phyloP scores from a whole-genome alignment of 2,329 filamentous ascomycete genomes.

The Alternaria ethzedia region DNA sequence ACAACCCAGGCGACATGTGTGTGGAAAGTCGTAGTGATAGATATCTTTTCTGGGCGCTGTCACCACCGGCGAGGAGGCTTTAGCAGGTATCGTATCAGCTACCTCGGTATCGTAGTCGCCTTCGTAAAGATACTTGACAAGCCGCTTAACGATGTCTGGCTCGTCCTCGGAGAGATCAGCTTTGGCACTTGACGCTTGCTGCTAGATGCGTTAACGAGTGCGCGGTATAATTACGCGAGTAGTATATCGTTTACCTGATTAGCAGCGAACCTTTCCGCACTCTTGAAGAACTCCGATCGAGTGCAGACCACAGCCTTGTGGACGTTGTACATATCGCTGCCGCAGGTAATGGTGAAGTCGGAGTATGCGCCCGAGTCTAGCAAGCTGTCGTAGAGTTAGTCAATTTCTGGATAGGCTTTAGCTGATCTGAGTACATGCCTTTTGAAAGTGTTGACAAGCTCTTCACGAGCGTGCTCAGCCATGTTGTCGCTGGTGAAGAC shows the following conservation, averaged over 20 bases:
- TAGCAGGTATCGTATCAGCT: background rate
- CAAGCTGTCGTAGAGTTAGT: too few species aligned
- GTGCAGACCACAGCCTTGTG: constrained; percentile 15
- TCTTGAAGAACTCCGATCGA: background rate
- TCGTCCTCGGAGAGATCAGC: constrained; percentile 23
- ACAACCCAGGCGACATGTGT: background rate
- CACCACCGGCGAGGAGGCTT: background rate
- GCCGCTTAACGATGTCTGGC: constrained; percentile 6
- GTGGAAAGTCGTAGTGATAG: too few species aligned
- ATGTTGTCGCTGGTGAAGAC: background rate
- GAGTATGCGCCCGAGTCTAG: constrained; percentile 16
- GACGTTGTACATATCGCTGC: constrained; percentile 13
- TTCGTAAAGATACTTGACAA: constrained; percentile 29
- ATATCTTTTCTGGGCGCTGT: too few species aligned
- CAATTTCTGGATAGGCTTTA: too few species aligned
- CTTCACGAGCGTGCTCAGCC: background rate
- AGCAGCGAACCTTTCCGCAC: background rate
- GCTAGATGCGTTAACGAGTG: too few species aligned
- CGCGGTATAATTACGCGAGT: too few species aligned
- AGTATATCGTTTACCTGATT: too few species aligned
- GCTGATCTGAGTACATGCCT: too few species aligned
- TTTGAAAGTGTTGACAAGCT: background rate
- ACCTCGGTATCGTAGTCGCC: constrained; percentile 12
- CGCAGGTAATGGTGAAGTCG: constrained; percentile 24
- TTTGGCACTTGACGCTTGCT: constrained; percentile 9